A percentile compares a stretch with the other conserved stretches of the same genome.
These are phyloP conservation scores for Neckera pumila DNA, from an alignment of 225 moss, liverwort and hornwort genomes.

Conservation along the genomic window DNA sequence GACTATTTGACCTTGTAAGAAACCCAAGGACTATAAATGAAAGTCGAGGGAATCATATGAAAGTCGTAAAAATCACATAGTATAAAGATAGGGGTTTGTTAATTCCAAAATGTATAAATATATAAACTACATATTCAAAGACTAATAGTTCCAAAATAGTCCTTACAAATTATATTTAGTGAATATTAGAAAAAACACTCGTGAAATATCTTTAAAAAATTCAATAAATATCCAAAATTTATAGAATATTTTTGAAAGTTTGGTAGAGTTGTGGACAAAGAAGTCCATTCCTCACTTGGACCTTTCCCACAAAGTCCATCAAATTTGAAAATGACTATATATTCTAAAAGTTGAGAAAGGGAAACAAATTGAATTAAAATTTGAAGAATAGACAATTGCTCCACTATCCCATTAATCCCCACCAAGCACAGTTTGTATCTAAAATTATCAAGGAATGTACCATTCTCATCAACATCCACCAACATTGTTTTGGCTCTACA, in stretches of 20 bases:
- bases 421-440: background rate
- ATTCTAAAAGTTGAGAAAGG: background rate
- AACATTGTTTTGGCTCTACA: background rate
- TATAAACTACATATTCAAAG: too few relatives aligned
- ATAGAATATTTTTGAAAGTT: background rate
- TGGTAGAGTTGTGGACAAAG: background rate
- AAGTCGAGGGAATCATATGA: too few relatives aligned
- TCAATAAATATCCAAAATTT: too few relatives aligned
- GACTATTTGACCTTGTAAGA: too few relatives aligned
- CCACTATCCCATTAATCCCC: background rate
- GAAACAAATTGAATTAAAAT: background rate
- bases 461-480: background rate
- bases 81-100: too few relatives aligned
- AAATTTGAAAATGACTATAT: background rate
- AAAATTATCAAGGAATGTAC: background rate
- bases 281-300: background rate
- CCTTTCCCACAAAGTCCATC: background rate
- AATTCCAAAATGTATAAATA: too few relatives aligned
- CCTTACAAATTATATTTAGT: too few relatives aligned
- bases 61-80: too few relatives aligned
- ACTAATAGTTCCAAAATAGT: too few relatives aligned
- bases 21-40: too few relatives aligned
- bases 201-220: too few relatives aligned
- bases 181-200: too few relatives aligned
- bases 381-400: background rate